These are phyloP conservation scores for Penicillium canariense DNA, from an alignment of 495 filamentous ascomycete species.

Conservation along the genomic window DNA sequence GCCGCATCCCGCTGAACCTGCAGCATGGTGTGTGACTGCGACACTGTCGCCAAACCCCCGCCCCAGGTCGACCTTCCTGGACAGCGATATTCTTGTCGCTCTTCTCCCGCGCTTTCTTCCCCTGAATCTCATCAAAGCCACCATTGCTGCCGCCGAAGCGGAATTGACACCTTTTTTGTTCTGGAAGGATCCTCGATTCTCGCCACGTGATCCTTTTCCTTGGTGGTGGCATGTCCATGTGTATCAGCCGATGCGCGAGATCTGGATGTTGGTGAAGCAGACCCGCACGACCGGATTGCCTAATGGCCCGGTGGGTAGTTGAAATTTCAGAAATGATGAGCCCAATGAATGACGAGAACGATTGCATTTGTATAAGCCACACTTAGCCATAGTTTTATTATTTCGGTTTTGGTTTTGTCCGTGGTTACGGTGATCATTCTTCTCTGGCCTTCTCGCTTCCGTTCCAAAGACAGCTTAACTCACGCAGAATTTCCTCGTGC, in stretches of 20 bases:
- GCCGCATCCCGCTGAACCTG: conserved; percentile 11
- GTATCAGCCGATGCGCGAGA: conserved; percentile 34
- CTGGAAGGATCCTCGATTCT: conserved; percentile 38
- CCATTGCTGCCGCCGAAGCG: conserved; percentile 5
- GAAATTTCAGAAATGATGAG: conserved; percentile 4
- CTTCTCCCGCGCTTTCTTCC: conserved; percentile 13
- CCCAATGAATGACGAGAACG: conserved; percentile 9
- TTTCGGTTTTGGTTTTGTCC: no score
- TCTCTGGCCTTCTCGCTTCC: no score
- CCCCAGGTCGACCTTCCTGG: background rate
- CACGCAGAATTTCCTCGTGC: background rate
- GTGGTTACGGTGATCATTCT: no score
- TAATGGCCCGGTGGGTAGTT: background rate
- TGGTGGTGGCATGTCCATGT: conserved; percentile 51
- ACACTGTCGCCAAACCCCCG: conserved; percentile 13
- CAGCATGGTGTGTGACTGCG: conserved; percentile 7
- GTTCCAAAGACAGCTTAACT: background rate
- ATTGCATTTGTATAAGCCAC: conserved; percentile 1
- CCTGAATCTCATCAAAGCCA: conserved; percentile 5
- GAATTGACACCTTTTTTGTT: conserved; percentile 25
- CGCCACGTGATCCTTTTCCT: conserved; percentile 37
- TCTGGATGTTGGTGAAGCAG: conserved; percentile 29
- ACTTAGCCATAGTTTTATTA: background rate
- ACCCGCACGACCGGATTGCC: conserved; percentile 15
- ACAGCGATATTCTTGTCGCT: background rate